Percentiles rank a stretch among this genome's conserved stretches.
phyloP scores from a whole-genome alignment of 345 rosid genomes.

The Salix dunnii region DNA sequence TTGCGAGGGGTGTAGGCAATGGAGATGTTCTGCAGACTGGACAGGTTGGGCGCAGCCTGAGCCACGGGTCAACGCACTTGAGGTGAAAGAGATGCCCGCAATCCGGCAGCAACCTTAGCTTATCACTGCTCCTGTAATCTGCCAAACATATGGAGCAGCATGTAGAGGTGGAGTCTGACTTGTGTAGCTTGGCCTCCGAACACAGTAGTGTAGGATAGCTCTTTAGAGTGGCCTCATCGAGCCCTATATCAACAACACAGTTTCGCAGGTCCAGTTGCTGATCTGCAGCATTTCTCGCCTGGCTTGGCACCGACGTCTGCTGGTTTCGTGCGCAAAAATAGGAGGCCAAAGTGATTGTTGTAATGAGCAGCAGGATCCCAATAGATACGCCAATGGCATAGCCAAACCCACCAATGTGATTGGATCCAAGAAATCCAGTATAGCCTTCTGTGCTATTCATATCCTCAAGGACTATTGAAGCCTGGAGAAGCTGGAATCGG shows the following conservation, averaged over 20 bases:
- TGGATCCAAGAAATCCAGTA: conserved; percentile 15
- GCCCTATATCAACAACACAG: conserved; percentile 44
- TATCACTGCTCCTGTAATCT: conserved; percentile 60
- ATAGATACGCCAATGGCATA: conserved; percentile 44
- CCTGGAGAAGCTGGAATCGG: neutral
- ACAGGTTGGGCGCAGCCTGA: conserved; percentile 68
- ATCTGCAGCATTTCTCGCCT: neutral
- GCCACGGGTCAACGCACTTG: conserved; percentile 88
- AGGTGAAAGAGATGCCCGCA: conserved; percentile 73
- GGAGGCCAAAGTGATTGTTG: conserved; percentile 39
- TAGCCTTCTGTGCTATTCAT: conserved; percentile 22
- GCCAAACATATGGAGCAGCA: conserved; percentile 85
- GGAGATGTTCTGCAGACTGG: conserved; percentile 84
- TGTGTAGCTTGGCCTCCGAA: conserved; percentile 48
- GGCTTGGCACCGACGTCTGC: neutral
- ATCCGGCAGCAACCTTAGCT: conserved; percentile 60
- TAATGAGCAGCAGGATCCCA: conserved; percentile 42
- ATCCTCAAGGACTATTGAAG: neutral
- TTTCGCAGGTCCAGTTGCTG: conserved; percentile 10
- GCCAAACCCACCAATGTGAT: conserved; percentile 35
- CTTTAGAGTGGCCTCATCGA: conserved; percentile 65
- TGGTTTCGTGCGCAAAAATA: conserved; percentile 38
- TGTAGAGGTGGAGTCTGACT: conserved; percentile 39
- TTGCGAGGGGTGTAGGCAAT: conserved; percentile 66
- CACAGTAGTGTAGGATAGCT: conserved; percentile 73